phyloP scores from a whole-genome alignment of 192 early-diverging fungal genomes.

The Anaeromyces robustus region DNA sequence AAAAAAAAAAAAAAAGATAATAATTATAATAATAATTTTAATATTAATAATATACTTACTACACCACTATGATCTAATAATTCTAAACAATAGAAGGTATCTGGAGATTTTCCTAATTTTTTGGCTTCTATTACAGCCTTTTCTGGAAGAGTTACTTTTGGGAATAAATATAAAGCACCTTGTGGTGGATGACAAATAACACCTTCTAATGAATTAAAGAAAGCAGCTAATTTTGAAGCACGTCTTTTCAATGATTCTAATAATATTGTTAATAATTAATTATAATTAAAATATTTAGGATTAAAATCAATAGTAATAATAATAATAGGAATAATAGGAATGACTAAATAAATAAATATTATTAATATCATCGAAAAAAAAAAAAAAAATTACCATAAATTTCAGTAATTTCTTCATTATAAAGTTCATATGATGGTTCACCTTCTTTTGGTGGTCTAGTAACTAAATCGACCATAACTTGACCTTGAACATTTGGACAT shows the following conservation, averaged over 20 bases:
- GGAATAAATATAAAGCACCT: slow-evolving; percentile 97
- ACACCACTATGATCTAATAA: slow-evolving; percentile 90
- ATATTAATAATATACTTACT: slow-evolving; percentile 9
- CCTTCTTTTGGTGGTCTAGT: slow-evolving; percentile 72
- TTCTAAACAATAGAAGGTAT: slow-evolving; percentile 78
- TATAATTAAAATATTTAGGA: neutral
- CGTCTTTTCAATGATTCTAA: slow-evolving; percentile 57
- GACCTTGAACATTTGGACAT: slow-evolving; percentile 90
- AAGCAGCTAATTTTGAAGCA: slow-evolving; percentile 51
- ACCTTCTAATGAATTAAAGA: slow-evolving; percentile 69
- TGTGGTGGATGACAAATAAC: slow-evolving; percentile 69
- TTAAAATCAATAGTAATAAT: neutral
- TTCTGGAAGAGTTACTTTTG: slow-evolving; percentile 53
- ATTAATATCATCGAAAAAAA: no score
- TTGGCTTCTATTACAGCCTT: slow-evolving; percentile 66
- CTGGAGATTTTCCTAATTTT: slow-evolving; percentile 54
- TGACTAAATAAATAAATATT: no score
- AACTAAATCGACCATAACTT: slow-evolving; percentile 89
- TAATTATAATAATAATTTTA: no score
- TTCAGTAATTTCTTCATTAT: slow-evolving; percentile 48
- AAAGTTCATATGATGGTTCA: slow-evolving; percentile 58
- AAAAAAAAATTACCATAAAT: slow-evolving; percentile 34
- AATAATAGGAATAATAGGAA: neutral
- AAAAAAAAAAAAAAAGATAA: no score
- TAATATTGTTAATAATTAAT: neutral